Evolutionary conservation across 352 stramenopile genomes (phyloP).

Genomic region (Phytophthora rubi): DNA sequence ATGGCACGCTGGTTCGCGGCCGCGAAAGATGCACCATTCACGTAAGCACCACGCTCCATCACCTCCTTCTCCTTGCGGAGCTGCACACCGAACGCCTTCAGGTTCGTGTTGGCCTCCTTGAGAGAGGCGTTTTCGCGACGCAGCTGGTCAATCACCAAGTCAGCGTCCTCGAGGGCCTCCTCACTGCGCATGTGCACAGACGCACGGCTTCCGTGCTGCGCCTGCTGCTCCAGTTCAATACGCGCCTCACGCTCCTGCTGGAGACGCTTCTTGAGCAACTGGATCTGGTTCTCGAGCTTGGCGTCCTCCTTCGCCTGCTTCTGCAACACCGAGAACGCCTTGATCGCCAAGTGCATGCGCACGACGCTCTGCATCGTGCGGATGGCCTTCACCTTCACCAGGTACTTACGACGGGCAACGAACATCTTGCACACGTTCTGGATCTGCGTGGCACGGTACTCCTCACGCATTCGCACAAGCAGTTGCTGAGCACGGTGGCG

Average conservation of each 20-base stretch:
- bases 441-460: conserved; percentile 81
- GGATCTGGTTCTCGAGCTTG: conserved; percentile 97
- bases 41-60: conserved; percentile 88
- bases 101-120: conserved; percentile 85
- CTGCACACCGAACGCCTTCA: conserved; percentile 85
- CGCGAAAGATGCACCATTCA: conserved; percentile 87
- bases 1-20: conserved; percentile 85
- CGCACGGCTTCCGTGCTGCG: conserved; percentile 61
- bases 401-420: conserved; percentile 66
- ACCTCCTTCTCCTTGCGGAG: conserved; percentile 91
- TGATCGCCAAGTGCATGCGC: conserved; percentile 82
- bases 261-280: conserved; percentile 91
- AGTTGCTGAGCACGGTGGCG: conserved; percentile 67
- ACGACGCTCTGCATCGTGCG: conserved; percentile 83
- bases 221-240: conserved; percentile 81
- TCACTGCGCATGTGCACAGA: conserved; percentile 85
- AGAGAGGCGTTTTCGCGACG: conserved; percentile 79
- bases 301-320: conserved; percentile 93
- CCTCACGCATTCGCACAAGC: conserved; percentile 61
- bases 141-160: conserved; percentile 87
- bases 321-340: conserved; percentile 74
- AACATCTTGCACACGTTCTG: conserved; percentile 89
- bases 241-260: conserved; percentile 90
- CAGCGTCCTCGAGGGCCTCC: conserved; percentile 79
- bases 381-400: conserved; percentile 72